Evolutionary conservation across 2,329 filamentous ascomycete genomes (phyloP), one percentile per base, ranked within the genome.

Genomic region (Claviceps cyperi): DNA sequence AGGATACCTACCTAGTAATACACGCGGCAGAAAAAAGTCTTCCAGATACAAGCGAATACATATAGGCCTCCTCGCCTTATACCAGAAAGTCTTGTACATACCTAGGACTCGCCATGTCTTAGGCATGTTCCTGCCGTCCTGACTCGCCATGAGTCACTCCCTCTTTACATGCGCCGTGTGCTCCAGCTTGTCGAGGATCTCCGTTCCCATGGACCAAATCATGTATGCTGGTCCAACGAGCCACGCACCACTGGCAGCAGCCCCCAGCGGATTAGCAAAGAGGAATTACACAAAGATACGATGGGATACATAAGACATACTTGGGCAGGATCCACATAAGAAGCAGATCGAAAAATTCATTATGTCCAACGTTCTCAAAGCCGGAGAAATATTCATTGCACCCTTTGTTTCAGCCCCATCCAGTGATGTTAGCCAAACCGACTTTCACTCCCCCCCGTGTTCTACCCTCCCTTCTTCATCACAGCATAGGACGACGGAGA

Each of bases 301-400:
- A 32, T 32, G 28, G 28, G 9, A 4, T 21, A 28, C 5, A 22
- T n/a, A 36, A 36, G 2, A 63, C 75, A 59, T 60, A 79, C 76
- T 79, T 80, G 48, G 76, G 76, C 47, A 80, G 71, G 49, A 78
- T 71, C 76, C 76, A 81, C 46, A 80, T 62, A 48, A 71, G 59
- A 43, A 79, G 49, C 35, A 80, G 62, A 44, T 70, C 64, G 14
- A 56, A 44, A 0, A 62, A 43, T 36, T 63, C 56, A 60, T 81
- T 81, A 59, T 81, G 77, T 41, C 75, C 74, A 50, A 80, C 76
- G 57, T 78, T 77, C 56, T 69, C 69, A 55, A 74, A 80, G 37
- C 66, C 72, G 5, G 73, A 75, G 58, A 66, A 79, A 54, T 74
- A 75, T 58, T 81, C 77, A 50, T 77, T 72, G 46, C 74, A 63